Percentiles rank a stretch among this genome's conserved stretches.
Evolutionary conservation across 495 filamentous ascomycete genomes (phyloP).

Genomic region (Penicillium egyptiacum): DNA sequence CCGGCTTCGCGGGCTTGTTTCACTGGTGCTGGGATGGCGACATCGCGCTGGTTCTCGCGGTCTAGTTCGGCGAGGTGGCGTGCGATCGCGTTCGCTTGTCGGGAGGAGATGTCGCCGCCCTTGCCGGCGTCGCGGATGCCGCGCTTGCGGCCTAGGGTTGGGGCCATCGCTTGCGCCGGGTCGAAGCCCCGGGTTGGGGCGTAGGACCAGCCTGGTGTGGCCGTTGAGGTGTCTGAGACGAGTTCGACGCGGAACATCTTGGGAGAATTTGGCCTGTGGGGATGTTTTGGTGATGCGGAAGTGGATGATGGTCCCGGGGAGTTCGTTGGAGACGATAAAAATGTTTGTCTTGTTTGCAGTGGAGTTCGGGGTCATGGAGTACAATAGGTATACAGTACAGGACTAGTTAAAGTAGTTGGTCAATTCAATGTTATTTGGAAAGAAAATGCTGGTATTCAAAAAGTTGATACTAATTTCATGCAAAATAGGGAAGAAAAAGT

Average conservation of each 20-base stretch:
- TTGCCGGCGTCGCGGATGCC: constrained; percentile 53
- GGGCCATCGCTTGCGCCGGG: constrained; percentile 58
- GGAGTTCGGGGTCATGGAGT: background rate
- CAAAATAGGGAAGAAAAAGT: background rate
- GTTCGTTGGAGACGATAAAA: constrained; percentile 5
- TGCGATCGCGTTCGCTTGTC: constrained; percentile 73
- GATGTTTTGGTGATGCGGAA: constrained; percentile 3
- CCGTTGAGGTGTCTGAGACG: constrained; percentile 64
- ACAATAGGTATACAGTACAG: background rate
- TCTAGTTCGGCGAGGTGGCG: constrained; percentile 80
- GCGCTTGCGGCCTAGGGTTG: constrained; percentile 63
- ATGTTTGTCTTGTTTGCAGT: constrained; percentile 38
- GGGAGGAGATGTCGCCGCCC: constrained; percentile 63
- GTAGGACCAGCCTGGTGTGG: constrained; percentile 84
- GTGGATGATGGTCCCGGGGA: constrained; percentile 5
- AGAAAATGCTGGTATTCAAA: constrained; percentile 3
- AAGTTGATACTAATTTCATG: background rate
- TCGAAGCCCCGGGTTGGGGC: constrained; percentile 72
- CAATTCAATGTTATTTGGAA: background rate
- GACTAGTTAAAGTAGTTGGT: background rate
- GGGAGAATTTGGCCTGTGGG: background rate
- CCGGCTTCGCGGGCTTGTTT: constrained; percentile 48
- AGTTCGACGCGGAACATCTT: constrained; percentile 71
- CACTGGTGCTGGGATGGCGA: constrained; percentile 63
- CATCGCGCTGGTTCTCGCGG: constrained; percentile 72